phyloP scores from a whole-genome alignment of 768 basidiomycete species.

The Lepiota brunneoincarnata region DNA sequence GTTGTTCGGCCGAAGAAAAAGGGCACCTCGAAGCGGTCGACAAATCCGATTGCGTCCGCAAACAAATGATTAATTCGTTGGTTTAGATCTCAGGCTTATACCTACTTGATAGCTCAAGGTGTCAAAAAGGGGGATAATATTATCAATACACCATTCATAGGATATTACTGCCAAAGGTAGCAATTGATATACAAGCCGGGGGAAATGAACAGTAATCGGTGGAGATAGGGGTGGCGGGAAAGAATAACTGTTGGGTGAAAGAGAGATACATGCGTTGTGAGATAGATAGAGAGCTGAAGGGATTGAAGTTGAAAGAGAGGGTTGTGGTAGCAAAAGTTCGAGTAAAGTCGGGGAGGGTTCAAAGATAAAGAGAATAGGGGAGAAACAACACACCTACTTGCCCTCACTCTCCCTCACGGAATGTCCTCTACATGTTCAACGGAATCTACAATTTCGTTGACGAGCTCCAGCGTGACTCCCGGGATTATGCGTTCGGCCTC shows the following conservation, averaged over 20 bases:
- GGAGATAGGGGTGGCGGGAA: constrained; percentile 6
- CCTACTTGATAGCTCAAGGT: neutral
- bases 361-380: constrained; percentile 8
- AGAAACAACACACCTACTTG: neutral
- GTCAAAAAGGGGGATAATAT: neutral
- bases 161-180: constrained; percentile 15
- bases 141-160: constrained; percentile 11
- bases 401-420: constrained; percentile 32
- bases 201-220: constrained; percentile 7
- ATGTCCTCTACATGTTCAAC: constrained; percentile 88
- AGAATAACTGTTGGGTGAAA: neutral
- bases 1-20: constrained; percentile 73
- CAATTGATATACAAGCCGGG: constrained; percentile 6
- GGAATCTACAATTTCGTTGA: constrained; percentile 92
- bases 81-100: neutral
- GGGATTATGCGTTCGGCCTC: constrained; percentile 96
- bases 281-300: constrained; percentile 22
- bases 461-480: constrained; percentile 88
- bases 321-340: constrained; percentile 2
- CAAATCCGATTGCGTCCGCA: constrained; percentile 14
- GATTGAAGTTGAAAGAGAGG: constrained; percentile 11
- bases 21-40: constrained; percentile 33
- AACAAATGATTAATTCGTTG: neutral
- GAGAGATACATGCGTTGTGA: constrained; percentile 18
- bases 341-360: neutral